Evolutionary conservation across 2,329 filamentous ascomycete genomes (phyloP), one percentile per base, ranked within the genome.

Genomic region (Fusarium coffeatum): DNA sequence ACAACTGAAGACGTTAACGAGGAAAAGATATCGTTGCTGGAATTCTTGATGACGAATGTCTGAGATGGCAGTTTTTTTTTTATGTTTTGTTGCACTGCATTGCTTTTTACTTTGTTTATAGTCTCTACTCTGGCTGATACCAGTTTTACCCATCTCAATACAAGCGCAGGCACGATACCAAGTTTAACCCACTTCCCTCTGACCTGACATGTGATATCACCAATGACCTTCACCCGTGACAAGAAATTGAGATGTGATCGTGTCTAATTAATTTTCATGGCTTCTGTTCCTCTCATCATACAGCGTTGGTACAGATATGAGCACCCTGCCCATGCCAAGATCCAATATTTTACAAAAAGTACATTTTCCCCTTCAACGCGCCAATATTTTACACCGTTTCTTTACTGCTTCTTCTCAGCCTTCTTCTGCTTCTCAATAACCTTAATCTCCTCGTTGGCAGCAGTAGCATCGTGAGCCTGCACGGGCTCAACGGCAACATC

Each of bases 401-500:
- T 30, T 27, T 61, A 45, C 34, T 57, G 45, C 49, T 70, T 54
- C 41, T 69, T 54, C 45, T 71, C 53, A 0, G 65, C 55, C 60
- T 73, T 59, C 45, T 70, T 53, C 40, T 62, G 32, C 42, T 73
- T 64, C 28, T 67, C 64, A 10, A 69, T 51, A n/a, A 66, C 16
- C 65, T 66, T 58, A 4, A 69, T 64, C 34, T 73, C 65, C 4
- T 72, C 70, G 40, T 77, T 77, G 9, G 77, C 78, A 5, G 68
- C 69, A 8, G 74, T 76, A 9, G 76, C 77, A 59, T 80, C 78
- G n/a, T 76, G 70, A 16, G 66, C 68, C 28, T 64, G 68, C 8
- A 28, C 27, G 16, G 68, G 58, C n/a, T 64, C 54, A 10, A 64
- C 55, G 4, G 47, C 45, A 20, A 68, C 59, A n/a, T 68, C 57